A percentile compares a stretch with the other conserved stretches of the same genome.
Evolutionary conservation across 371 early-diverging fungal genomes (phyloP).

Genomic region (Basidiobolus meristosporus): DNA sequence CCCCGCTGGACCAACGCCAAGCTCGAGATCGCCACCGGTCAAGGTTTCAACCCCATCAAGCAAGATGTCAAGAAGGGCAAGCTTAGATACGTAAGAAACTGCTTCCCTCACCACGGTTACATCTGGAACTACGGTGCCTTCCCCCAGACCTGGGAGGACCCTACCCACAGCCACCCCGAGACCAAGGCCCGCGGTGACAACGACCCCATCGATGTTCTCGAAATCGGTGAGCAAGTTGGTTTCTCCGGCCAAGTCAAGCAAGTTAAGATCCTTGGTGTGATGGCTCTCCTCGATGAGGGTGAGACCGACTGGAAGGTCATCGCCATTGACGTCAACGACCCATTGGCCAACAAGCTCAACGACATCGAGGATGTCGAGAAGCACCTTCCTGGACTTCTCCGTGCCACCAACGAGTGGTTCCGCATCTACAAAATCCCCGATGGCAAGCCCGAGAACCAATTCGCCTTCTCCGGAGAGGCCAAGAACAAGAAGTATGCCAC

Average conservation of each 20-base stretch:
- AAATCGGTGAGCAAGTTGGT: slow-evolving; percentile 87
- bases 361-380: slow-evolving; percentile 94
- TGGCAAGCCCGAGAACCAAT: slow-evolving; percentile 95
- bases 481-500: slow-evolving; percentile 80
- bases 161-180: slow-evolving; percentile 59
- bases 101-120: slow-evolving; percentile 99
- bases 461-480: slow-evolving; percentile 89
- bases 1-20: slow-evolving; percentile 99
- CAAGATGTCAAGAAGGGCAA: slow-evolving; percentile 98
- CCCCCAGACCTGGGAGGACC: slow-evolving; percentile 99
- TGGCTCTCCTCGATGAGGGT: slow-evolving; percentile 94
- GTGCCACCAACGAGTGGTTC: slow-evolving; percentile 96
- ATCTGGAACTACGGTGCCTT: slow-evolving; percentile 99
- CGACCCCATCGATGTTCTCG: slow-evolving; percentile 96
- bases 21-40: slow-evolving; percentile 88
- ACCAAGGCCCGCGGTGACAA: slow-evolving; percentile 90
- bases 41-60: slow-evolving; percentile 93
- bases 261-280: slow-evolving; percentile 93
- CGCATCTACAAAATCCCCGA: slow-evolving; percentile 98
- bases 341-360: slow-evolving; percentile 78
- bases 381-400: slow-evolving; percentile 84
- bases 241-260: slow-evolving; percentile 91
- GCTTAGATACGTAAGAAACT: slow-evolving; percentile 94
- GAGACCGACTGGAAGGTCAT: slow-evolving; percentile 99
- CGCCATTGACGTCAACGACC: slow-evolving; percentile 90